Percentiles rank a stretch among this genome's conserved stretches.
Evolutionary conservation across 495 filamentous ascomycete species (phyloP).

Genomic region (Daldinia bambusicola): DNA sequence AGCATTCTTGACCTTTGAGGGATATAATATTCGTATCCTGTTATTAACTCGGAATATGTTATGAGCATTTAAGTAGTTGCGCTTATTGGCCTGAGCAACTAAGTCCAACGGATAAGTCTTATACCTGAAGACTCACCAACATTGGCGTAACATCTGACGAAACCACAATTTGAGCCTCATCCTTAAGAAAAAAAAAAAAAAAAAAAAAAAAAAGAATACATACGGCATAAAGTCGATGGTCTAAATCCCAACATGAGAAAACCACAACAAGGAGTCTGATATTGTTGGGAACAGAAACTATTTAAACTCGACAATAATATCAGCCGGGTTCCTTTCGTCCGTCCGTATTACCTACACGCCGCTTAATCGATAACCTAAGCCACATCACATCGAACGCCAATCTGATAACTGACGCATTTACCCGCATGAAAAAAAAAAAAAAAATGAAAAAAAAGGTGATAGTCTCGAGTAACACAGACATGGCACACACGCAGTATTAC

Average conservation of each 20-base stretch:
- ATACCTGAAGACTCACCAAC: not conserved
- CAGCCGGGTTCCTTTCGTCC: not conserved
- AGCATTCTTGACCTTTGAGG: too few relatives aligned
- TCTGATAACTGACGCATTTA: slow-evolving; percentile 7
- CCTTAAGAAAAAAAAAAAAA: too few relatives aligned
- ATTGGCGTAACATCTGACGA: too few relatives aligned
- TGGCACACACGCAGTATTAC: slow-evolving; percentile 11
- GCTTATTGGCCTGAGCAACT: too few relatives aligned
- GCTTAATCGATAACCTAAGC: not conserved
- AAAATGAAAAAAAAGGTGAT: too few relatives aligned
- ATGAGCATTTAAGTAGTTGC: too few relatives aligned
- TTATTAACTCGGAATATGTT: too few relatives aligned
- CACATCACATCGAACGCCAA: not conserved
- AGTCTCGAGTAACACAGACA: slow-evolving; percentile 4
- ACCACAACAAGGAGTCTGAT: not conserved
- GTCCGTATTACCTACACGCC: not conserved
- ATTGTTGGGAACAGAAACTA: not conserved
- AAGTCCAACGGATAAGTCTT: too few relatives aligned
- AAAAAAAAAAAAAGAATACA: not conserved
- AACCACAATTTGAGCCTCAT: not conserved
- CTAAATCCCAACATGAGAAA: not conserved
- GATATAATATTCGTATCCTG: too few relatives aligned
- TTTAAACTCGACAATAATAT: not conserved
- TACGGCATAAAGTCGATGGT: not conserved
- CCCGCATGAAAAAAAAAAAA: slow-evolving; percentile 6